Evolutionary conservation across 768 basidiomycete genomes (phyloP), one percentile per base, ranked within the genome.

Genomic region (Mrakia frigida): DNA sequence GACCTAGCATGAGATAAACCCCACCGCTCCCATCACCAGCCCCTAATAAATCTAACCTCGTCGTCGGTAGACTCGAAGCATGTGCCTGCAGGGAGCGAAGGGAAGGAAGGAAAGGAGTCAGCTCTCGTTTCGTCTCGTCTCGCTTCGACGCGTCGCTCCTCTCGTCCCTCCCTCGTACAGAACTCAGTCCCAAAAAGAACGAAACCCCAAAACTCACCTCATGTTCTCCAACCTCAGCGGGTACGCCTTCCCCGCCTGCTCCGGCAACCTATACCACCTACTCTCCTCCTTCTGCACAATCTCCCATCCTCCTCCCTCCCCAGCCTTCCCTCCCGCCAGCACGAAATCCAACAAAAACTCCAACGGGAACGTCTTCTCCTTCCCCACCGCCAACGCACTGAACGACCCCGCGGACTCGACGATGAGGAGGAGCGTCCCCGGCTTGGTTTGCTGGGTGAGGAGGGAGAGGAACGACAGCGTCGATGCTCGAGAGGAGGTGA

Each of bases 281-380:
- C 77, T 78, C 72, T 78, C 77, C 60, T 74, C 73, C 69, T 78
- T 78, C 28, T 74, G 60, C 33, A 78, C 77, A 10, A 78, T 74
- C 73, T 78, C 77, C 77, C 77, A 78, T 5, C 70, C 76, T 41
- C 77, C 77, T 39, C 33, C 43, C 56, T 78, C 63, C 9, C 61
- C 70, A 35, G 52, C 71, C 35, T 70, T 74, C 0, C 77, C 77
- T 31, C 77, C 77, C 14, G 77, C 77, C 23, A 78, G 68, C 25
- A 74, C 72, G 41, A 78, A 73, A 33, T 78, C 77, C 53, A 78
- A 61, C 56, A 78, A 28, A 37, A 78, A 78, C 72, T 78, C 77
- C 14, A 78, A 46, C 13, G 77, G 77, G 68, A 78, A 78, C 21
- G 70, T 59, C 77, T 78, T 73, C 39, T 73, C 67, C 33, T 60